Conservation (phyloP, 495 filamentous ascomycete genomes). For the Alectoria sarmentosa region DNA sequence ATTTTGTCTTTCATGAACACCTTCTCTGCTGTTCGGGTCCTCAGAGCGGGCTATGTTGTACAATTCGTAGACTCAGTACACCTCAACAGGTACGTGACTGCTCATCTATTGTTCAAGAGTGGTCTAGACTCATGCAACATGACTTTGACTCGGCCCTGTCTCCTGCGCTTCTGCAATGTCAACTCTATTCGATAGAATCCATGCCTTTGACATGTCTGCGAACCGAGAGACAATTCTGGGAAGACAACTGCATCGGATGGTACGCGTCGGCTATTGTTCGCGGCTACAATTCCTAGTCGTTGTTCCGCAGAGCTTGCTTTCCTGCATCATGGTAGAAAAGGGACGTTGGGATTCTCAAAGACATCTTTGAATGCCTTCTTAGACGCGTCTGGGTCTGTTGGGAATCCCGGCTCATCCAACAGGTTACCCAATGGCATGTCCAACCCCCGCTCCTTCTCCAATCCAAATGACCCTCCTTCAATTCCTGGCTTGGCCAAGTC, state of each 20-base stretch:
- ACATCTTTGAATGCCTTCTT: background rate
- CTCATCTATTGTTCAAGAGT: background rate
- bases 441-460: background rate
- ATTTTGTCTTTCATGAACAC: background rate
- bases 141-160: background rate
- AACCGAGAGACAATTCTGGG: background rate
- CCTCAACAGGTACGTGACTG: background rate
- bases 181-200: background rate
- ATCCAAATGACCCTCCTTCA: background rate
- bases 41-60: background rate
- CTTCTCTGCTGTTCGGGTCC: background rate
- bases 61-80: background rate
- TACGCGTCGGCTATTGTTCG: background rate
- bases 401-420: background rate
- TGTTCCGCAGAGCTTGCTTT: background rate
- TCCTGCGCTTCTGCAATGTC: background rate
- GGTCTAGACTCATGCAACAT: background rate
- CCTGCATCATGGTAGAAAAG: slow-evolving; percentile 1
- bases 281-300: background rate
- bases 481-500: slow-evolving; percentile 3
- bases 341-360: slow-evolving; percentile 5
- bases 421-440: background rate
- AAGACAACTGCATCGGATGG: no score
- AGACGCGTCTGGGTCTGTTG: background rate
- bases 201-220: background rate